These are phyloP conservation scores for Penstemon eatonii DNA, from an alignment of 257 asterid genomes.

Conservation along the genomic window DNA sequence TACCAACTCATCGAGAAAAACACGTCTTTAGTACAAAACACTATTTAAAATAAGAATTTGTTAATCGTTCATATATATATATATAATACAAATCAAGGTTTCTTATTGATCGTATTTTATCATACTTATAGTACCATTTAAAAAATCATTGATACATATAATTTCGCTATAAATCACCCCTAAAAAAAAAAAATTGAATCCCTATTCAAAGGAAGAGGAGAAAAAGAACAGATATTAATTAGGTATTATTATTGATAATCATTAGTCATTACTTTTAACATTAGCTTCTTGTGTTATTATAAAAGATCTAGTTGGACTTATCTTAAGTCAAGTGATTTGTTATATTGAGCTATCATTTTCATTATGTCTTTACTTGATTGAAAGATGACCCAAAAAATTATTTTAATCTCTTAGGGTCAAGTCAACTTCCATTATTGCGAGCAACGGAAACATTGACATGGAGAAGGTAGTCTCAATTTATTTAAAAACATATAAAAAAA, in stretches of 20 bases:
- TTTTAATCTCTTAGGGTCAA: neutral
- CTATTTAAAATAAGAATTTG: conserved; percentile 31
- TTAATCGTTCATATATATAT: too few species aligned
- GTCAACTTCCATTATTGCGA: neutral
- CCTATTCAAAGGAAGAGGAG: neutral
- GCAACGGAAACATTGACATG: too few species aligned
- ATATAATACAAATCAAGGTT: neutral
- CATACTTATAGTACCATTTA: too few species aligned
- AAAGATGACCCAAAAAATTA: neutral
- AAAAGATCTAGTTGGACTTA: neutral
- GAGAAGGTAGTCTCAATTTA: too few species aligned
- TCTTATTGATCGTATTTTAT: neutral
- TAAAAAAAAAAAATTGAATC: neutral
- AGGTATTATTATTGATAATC: neutral
- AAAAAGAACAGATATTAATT: neutral
- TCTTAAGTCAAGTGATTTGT: conserved; percentile 30
- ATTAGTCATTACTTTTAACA: too few species aligned
- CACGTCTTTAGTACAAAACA: conserved; percentile 31
- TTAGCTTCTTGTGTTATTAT: neutral
- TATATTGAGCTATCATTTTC: conserved; percentile 30
- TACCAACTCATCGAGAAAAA: neutral
- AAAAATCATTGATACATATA: too few species aligned
- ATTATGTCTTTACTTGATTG: conserved; percentile 25
- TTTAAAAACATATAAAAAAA: too few species aligned
- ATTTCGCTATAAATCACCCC: neutral